Conservation (phyloP, 1,284 basidiomycete species). For the Gomphus bonarii region DNA sequence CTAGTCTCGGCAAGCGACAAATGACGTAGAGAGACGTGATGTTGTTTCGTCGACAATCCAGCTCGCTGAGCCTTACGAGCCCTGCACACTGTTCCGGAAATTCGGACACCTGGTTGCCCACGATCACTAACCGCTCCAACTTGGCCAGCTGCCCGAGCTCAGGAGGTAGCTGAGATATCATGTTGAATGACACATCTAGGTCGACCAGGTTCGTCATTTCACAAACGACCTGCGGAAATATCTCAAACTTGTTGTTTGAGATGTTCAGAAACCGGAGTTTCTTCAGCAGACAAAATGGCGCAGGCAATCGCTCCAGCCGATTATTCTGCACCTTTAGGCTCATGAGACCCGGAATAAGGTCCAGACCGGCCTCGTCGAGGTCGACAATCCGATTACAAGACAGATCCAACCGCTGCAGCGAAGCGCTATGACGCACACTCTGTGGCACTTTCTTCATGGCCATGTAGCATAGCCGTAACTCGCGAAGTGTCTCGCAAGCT, state of each 20-base stretch:
- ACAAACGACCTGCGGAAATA: conserved; percentile 72
- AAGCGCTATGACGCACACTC: conserved; percentile 67
- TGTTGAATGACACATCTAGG: conserved; percentile 95
- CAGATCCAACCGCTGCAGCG: conserved; percentile 79
- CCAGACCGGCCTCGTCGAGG: conserved; percentile 78
- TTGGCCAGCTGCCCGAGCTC: conserved; percentile 64
- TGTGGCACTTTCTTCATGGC: conserved; percentile 91
- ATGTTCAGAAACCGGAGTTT: conserved; percentile 80
- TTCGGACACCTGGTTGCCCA: conserved; percentile 77
- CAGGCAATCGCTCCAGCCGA: conserved; percentile 78
- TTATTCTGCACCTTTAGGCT: conserved; percentile 88
- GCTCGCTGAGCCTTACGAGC: conserved; percentile 53
- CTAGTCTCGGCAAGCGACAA: conserved; percentile 59
- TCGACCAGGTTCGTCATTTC: conserved; percentile 69
- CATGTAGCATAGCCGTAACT: conserved; percentile 87
- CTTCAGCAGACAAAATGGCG: conserved; percentile 72
- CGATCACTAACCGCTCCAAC: conserved; percentile 73
- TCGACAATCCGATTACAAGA: conserved; percentile 91
- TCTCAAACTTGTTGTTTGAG: conserved; percentile 91
- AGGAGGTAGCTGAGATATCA: conserved; percentile 73
- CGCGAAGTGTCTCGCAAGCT: conserved; percentile 74
- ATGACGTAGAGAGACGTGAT: conserved; percentile 69
- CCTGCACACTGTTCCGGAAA: conserved; percentile 61
- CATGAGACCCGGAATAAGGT: conserved; percentile 65
- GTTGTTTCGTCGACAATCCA: conserved; percentile 80